phyloP scores from a whole-genome alignment of 2,329 filamentous ascomycete genomes.

The Diaporthe ampelina region DNA sequence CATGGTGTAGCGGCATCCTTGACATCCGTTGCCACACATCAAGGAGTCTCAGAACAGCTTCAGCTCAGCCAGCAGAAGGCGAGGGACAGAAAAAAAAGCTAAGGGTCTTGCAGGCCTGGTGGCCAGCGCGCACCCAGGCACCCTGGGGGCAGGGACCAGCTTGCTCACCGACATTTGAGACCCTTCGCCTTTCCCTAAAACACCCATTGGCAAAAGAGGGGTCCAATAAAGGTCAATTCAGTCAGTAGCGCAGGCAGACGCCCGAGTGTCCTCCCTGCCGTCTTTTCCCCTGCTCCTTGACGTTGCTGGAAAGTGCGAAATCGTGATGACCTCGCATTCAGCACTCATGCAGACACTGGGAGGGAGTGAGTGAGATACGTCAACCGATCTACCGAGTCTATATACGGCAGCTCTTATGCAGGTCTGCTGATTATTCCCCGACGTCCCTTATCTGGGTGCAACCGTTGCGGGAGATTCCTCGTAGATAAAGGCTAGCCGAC shows the following conservation, averaged over 20 bases:
- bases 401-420: slow-evolving; percentile 37
- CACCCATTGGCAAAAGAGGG: slow-evolving; percentile 31
- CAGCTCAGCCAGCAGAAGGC: neutral
- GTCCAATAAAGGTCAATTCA: slow-evolving; percentile 3
- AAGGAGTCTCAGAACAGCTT: neutral
- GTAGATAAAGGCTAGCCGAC: neutral
- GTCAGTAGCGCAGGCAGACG: neutral
- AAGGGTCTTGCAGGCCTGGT: neutral
- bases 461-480: neutral
- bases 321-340: neutral
- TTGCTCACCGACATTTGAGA: slow-evolving; percentile 42
- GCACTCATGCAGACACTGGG: neutral
- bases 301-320: neutral
- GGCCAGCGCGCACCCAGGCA: slow-evolving; percentile 8
- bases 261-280: neutral
- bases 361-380: neutral
- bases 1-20: neutral
- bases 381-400: slow-evolving; percentile 13
- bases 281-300: neutral
- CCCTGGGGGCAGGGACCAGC: slow-evolving; percentile 26
- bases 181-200: slow-evolving; percentile 27
- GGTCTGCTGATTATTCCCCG: slow-evolving; percentile 39
- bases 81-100: neutral
- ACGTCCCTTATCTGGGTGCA: slow-evolving; percentile 19
- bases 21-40: neutral